These are phyloP conservation scores for Stephania cephalantha DNA, from an alignment of 164 flowering plant species.

Conservation along the genomic window DNA sequence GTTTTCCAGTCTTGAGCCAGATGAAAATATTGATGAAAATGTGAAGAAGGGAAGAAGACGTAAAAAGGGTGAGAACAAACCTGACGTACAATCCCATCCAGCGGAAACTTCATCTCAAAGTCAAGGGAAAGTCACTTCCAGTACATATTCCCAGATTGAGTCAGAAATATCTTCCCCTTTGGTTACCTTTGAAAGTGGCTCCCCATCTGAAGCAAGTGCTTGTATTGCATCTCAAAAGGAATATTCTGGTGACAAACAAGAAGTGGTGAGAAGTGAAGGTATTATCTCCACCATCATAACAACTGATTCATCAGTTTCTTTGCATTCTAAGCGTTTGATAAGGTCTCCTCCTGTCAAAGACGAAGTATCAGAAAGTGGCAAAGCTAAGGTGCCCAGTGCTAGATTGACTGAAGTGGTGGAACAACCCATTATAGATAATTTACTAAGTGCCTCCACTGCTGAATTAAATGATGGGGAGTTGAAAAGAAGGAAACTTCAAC, in stretches of 20 bases:
- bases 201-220: conserved; percentile 24
- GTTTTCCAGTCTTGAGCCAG: conserved; percentile 76
- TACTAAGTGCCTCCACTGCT: conserved; percentile 24
- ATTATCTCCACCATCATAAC: conserved; percentile 17
- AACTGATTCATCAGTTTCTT: conserved; percentile 23
- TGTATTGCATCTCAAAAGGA: conserved; percentile 28
- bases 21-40: conserved; percentile 38
- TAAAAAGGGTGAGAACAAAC: conserved; percentile 21
- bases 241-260: conserved; percentile 19
- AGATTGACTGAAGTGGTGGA: conserved; percentile 21
- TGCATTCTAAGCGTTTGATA: conserved; percentile 24
- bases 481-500: conserved; percentile 52
- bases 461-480: conserved; percentile 37
- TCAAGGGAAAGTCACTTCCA: conserved; percentile 25
- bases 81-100: conserved; percentile 25
- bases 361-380: conserved; percentile 22
- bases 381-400: conserved; percentile 23
- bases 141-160: conserved; percentile 20
- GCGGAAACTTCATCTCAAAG: conserved; percentile 22
- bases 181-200: conserved; percentile 20
- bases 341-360: conserved; percentile 30
- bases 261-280: conserved; percentile 16
- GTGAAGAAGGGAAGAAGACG: conserved; percentile 27
- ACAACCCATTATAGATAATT: conserved; percentile 16
- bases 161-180: conserved; percentile 24